Evolutionary conservation across 305 asterid species (phyloP).

Genomic region (Solanum chacoense): DNA sequence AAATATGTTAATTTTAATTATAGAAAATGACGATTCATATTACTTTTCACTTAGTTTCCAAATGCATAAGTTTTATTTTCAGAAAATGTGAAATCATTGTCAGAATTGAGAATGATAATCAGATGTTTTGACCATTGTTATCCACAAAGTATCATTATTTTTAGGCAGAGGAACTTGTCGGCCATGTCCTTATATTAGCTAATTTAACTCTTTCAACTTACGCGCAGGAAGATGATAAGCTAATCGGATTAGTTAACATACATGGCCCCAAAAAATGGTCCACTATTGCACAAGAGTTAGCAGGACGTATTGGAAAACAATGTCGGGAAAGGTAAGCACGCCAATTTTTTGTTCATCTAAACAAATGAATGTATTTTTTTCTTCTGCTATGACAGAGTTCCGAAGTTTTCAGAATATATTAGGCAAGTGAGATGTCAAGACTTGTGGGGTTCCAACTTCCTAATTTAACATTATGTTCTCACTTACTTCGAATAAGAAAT

Average conservation of each 20-base stretch:
- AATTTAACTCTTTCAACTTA: slow-evolving; percentile 5
- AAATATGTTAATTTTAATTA: not conserved
- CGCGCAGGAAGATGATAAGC: slow-evolving; percentile 79
- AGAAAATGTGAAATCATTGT: not conserved
- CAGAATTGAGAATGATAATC: not conserved
- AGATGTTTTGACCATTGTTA: not conserved
- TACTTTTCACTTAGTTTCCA: not conserved
- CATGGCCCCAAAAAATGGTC: slow-evolving; percentile 98
- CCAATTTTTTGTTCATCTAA: not conserved
- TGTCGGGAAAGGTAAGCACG: slow-evolving; percentile 86
- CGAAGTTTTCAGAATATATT: not conserved
- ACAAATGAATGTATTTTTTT: not conserved
- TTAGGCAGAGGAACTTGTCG: not conserved
- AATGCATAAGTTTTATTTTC: not conserved
- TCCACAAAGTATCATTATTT: not conserved
- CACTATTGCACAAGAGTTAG: slow-evolving; percentile 85
- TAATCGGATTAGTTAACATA: slow-evolving; percentile 58
- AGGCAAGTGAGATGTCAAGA: not conserved
- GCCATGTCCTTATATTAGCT: not conserved
- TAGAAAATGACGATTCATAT: not conserved
- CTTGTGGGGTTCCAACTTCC: not conserved
- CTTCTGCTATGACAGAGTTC: not conserved
- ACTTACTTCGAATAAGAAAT: not conserved
- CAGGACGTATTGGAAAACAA: slow-evolving; percentile 98
- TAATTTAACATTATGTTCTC: not conserved